Evolutionary conservation across 1,284 basidiomycete species (phyloP), one percentile per base, ranked within the genome.

Genomic region (Naganishia cerealis): DNA sequence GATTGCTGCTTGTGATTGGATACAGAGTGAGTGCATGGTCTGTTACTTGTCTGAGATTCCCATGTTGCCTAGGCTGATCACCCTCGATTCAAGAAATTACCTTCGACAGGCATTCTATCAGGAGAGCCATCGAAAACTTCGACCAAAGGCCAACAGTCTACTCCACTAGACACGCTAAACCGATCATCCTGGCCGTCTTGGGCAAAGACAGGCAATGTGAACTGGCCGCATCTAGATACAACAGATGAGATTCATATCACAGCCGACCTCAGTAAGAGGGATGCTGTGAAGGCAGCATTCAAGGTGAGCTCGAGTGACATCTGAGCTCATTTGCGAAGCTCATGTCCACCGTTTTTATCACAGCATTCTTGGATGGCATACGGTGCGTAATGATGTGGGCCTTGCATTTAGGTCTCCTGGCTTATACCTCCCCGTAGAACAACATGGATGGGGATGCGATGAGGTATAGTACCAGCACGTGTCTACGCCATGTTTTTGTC

Each of bases 371-470:
- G 90, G 90, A 79, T 80, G 67, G 87, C 89, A 29, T 92, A 92
- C 77, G 90, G 90, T 89, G 70, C 67, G 78, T 77, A 58, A 53
- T 63, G 53, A 18, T 12, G 26, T 21, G 4, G 5, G 21, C 4
- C 1, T 15, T n/a, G 24, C 7, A n/a, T 24, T 4, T 16, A 16
- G 29, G 29, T 54, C 15, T 36, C 26, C 46, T 58, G 42, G n/a
- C 33, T 36, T 9, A 33, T 67, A 26, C 26, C 57, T 15, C 54
- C 6, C 1, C 8, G 8, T 57, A 71, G 91, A 92, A 81, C 83
- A 86, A 63, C 87, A 94, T 78, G 92, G 92, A 0, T 92, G 91
- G 87, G 92, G 93, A 0, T 84, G 83, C 67, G 93, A 95, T 79
- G 91, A 94, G 65, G 75, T 75, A 56, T 33, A 54, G 74, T 42